phyloP scores from a whole-genome alignment of 768 basidiomycete species.

The Erythrobasidium yunnanense region DNA sequence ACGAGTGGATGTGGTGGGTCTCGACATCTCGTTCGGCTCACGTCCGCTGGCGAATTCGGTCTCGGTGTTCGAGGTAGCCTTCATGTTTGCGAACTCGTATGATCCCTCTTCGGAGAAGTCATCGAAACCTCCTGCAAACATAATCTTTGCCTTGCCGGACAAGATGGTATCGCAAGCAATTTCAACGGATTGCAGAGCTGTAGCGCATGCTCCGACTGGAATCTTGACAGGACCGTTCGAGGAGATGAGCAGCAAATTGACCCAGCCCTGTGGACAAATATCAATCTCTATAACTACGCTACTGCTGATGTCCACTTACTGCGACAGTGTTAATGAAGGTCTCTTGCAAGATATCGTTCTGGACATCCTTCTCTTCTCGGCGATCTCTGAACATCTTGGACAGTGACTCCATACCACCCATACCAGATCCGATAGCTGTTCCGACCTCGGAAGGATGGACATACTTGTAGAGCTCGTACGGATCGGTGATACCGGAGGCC shows the following conservation, averaged over 20 bases:
- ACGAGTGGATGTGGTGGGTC: constrained; percentile 90
- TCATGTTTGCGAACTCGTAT: constrained; percentile 99
- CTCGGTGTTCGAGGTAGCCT: constrained; percentile 92
- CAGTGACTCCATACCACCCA: constrained; percentile 70
- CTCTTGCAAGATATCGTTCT: constrained; percentile 96
- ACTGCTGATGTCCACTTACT: constrained; percentile 2
- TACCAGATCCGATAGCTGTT: constrained; percentile 84
- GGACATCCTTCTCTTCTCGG: constrained; percentile 92
- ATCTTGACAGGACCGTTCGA: constrained; percentile 98
- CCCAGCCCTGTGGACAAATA: constrained; percentile 51
- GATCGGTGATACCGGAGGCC: constrained; percentile 92
- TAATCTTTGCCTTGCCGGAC: constrained; percentile 94
- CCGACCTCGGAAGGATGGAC: constrained; percentile 95
- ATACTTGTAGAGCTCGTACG: constrained; percentile 93
- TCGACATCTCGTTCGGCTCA: constrained; percentile 97
- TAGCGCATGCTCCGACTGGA: constrained; percentile 96
- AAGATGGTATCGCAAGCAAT: constrained; percentile 94
- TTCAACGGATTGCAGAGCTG: constrained; percentile 92
- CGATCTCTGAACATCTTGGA: constrained; percentile 99
- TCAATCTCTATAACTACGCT: constrained; percentile 59
- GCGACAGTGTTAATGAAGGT: constrained; percentile 74
- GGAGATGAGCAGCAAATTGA: constrained; percentile 85
- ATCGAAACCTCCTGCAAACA: constrained; percentile 98
- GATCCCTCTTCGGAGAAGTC: constrained; percentile 97
- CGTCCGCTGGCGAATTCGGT: constrained; percentile 98